Percentiles rank a stretch among this genome's conserved stretches.
These are phyloP conservation scores for Citrullus colocynthis DNA, from an alignment of 306 rosid genomes.

Conservation along the genomic window DNA sequence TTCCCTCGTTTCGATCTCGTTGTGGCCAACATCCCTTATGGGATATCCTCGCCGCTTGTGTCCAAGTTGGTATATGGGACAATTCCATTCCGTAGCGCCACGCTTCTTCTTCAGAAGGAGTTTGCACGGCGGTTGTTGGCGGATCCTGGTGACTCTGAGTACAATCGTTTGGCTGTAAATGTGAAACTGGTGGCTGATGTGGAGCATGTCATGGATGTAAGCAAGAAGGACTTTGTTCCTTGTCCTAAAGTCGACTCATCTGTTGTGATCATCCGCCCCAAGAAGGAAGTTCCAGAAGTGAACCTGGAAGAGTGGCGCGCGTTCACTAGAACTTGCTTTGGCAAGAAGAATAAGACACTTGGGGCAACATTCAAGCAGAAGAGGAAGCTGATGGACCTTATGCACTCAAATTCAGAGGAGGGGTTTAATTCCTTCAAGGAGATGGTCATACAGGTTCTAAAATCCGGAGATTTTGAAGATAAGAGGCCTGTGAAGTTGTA, in stretches of 20 bases:
- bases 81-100: constrained; percentile 48
- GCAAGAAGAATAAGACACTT: constrained; percentile 65
- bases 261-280: constrained; percentile 63
- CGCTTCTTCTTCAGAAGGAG: constrained; percentile 87
- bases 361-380: constrained; percentile 68
- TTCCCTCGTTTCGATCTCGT: constrained; percentile 69
- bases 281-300: constrained; percentile 37
- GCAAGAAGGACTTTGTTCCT: constrained; percentile 82
- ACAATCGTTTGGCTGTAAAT: constrained; percentile 68
- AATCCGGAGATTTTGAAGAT: constrained; percentile 39
- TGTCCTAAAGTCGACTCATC: constrained; percentile 82
- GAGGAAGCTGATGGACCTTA: constrained; percentile 37
- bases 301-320: constrained; percentile 63
- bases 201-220: constrained; percentile 65
- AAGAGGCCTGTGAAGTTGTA: constrained; percentile 70
- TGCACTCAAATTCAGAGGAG: constrained; percentile 14
- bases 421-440: constrained; percentile 17
- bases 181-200: constrained; percentile 64
- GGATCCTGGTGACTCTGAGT: constrained; percentile 60
- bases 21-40: constrained; percentile 82
- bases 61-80: constrained; percentile 45
- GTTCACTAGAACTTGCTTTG: constrained; percentile 52
- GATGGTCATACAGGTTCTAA: constrained; percentile 41
- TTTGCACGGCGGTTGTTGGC: constrained; percentile 73
- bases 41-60: constrained; percentile 72